phyloP scores from a whole-genome alignment of 371 early-diverging fungal genomes.

The Circinella umbellata region DNA sequence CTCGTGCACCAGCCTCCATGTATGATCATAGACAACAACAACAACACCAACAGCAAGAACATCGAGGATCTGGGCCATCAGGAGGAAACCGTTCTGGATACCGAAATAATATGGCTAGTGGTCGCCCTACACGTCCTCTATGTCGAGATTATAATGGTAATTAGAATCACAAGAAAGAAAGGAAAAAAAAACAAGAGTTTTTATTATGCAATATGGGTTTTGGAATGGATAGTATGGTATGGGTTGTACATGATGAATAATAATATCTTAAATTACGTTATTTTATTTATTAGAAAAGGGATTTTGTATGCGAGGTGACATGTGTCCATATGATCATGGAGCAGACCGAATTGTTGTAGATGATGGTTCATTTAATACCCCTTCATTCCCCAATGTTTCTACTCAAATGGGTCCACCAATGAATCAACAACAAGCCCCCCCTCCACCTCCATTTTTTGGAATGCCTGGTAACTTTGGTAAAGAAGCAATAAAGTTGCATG shows the following conservation, averaged over 20 bases:
- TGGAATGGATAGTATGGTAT: too few relatives aligned
- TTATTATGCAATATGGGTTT: background rate
- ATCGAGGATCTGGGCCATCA: constrained; percentile 12
- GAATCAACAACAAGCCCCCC: constrained; percentile 12
- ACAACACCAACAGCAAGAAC: background rate
- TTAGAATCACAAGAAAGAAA: too few relatives aligned
- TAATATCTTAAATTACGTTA: background rate
- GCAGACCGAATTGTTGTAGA: constrained; percentile 77
- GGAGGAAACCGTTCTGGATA: constrained; percentile 36
- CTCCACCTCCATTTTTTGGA: constrained; percentile 23
- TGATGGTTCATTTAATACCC: constrained; percentile 42
- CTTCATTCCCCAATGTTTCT: constrained; percentile 22
- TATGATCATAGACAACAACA: constrained; percentile 20
- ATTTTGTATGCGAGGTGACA: constrained; percentile 81
- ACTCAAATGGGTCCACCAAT: constrained; percentile 28
- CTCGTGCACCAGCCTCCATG: constrained; percentile 30
- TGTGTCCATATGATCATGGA: constrained; percentile 83
- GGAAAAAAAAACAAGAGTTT: background rate
- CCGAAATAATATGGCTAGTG: constrained; percentile 38
- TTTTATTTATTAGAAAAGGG: constrained; percentile 60
- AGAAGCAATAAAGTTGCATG: background rate
- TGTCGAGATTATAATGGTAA: constrained; percentile 83
- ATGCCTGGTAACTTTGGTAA: constrained; percentile 31
- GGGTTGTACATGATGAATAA: background rate
- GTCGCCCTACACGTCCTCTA: constrained; percentile 37